These are phyloP conservation scores for Podila epicladia DNA, from an alignment of 192 early-diverging fungal genomes.

Conservation along the genomic window DNA sequence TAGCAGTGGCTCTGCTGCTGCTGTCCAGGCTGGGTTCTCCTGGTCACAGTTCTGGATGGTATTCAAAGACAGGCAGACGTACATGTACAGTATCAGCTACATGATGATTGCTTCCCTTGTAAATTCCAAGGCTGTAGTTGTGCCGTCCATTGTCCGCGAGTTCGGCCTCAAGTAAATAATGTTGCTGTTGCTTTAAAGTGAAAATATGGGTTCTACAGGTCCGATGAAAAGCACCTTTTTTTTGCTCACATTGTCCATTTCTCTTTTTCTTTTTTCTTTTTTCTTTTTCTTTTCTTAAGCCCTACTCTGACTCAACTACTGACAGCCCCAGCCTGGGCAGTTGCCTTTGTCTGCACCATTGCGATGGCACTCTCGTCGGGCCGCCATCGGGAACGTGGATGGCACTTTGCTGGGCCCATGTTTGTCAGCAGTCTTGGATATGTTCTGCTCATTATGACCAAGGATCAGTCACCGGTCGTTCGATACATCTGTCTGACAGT, in stretches of 20 bases:
- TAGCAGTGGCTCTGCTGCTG: constrained; percentile 19
- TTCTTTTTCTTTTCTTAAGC: no score
- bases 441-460: not conserved
- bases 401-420: not conserved
- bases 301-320: constrained; percentile 11
- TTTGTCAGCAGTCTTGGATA: not conserved
- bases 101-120: constrained; percentile 64
- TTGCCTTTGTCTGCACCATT: not conserved
- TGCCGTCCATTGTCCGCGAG: constrained; percentile 68
- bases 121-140: constrained; percentile 65
- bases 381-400: not conserved
- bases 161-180: constrained; percentile 18
- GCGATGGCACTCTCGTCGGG: not conserved
- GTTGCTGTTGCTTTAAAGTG: no score
- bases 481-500: constrained; percentile 1
- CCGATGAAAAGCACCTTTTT: no score
- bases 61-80: constrained; percentile 47
- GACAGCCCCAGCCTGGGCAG: not conserved
- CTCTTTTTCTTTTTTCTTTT: no score
- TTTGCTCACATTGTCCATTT: no score
- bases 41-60: constrained; percentile 48
- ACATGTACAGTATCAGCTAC: constrained; percentile 59
- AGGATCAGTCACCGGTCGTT: constrained; percentile 22
- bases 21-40: constrained; percentile 41
- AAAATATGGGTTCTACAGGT: no score